Conservation (phyloP, 1,139 yeast genomes). For the Geotrichum macrosporum region DNA sequence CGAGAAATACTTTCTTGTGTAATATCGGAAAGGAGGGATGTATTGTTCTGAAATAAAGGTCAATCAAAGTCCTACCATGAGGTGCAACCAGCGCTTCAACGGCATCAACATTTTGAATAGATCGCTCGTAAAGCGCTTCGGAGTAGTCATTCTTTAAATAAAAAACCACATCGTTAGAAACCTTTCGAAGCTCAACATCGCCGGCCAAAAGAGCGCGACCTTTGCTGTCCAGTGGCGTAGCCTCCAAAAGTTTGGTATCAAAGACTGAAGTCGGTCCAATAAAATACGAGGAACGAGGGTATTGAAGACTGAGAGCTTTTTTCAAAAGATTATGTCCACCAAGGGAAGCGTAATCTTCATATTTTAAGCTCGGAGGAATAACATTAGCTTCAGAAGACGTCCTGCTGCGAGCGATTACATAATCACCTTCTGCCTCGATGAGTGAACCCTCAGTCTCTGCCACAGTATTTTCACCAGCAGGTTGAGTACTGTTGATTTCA, state of each 20-base stretch:
- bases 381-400: neutral
- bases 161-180: slow-evolving; percentile 37
- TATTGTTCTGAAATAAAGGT: slow-evolving; percentile 41
- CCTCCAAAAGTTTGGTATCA: slow-evolving; percentile 36
- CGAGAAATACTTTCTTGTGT: slow-evolving; percentile 43
- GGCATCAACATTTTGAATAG: slow-evolving; percentile 36
- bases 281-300: slow-evolving; percentile 40
- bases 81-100: slow-evolving; percentile 44
- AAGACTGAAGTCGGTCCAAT: slow-evolving; percentile 40
- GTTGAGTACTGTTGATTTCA: too few relatives aligned
- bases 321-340: slow-evolving; percentile 40
- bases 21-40: slow-evolving; percentile 45
- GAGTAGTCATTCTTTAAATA: slow-evolving; percentile 36
- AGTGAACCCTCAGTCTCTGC: slow-evolving; percentile 8
- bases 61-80: slow-evolving; percentile 41
- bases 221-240: slow-evolving; percentile 33
- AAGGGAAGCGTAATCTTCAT: slow-evolving; percentile 37
- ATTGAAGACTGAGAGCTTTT: slow-evolving; percentile 40
- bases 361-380: slow-evolving; percentile 30
- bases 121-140: slow-evolving; percentile 27
- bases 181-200: slow-evolving; percentile 36
- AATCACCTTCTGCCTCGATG: slow-evolving; percentile 15
- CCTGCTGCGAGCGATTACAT: neutral
- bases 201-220: slow-evolving; percentile 38
- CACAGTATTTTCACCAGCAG: neutral